These are phyloP conservation scores for Mortierella sp. DNA, from an alignment of 371 early-diverging fungal genomes.

Conservation along the genomic window DNA sequence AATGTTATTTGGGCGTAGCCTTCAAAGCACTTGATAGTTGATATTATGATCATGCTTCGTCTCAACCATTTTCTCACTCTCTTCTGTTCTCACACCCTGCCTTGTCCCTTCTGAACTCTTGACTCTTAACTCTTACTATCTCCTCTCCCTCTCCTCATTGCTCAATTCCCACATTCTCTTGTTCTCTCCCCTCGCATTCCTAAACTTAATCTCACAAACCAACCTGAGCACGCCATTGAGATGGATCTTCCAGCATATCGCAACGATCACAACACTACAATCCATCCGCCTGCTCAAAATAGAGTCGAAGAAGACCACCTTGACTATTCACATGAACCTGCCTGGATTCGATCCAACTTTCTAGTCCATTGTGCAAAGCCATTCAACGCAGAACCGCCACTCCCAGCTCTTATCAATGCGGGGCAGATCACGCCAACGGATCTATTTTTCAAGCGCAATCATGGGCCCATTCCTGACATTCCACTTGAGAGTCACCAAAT, in stretches of 20 bases:
- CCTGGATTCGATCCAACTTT: constrained; percentile 26
- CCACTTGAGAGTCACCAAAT: constrained; percentile 60
- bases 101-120: not conserved
- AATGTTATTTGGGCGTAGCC: not conserved
- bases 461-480: constrained; percentile 88
- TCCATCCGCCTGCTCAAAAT: constrained; percentile 20
- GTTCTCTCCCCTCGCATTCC: too few species aligned
- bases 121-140: too few species aligned
- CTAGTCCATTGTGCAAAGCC: constrained; percentile 66
- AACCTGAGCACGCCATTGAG: not conserved
- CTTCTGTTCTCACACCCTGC: not conserved
- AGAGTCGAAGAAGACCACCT: constrained; percentile 19
- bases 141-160: not conserved
- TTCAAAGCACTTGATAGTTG: too few species aligned
- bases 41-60: too few species aligned
- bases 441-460: constrained; percentile 79
- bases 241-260: constrained; percentile 14
- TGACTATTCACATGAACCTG: constrained; percentile 46
- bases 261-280: not conserved
- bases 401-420: constrained; percentile 61
- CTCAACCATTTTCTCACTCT: too few species aligned
- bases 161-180: not conserved
- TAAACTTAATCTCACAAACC: too few species aligned
- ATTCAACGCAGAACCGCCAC: constrained; percentile 69
- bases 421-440: constrained; percentile 67